Evolutionary conservation across 768 basidiomycete species (phyloP).

Genomic region (Pisolithus orientalis): DNA sequence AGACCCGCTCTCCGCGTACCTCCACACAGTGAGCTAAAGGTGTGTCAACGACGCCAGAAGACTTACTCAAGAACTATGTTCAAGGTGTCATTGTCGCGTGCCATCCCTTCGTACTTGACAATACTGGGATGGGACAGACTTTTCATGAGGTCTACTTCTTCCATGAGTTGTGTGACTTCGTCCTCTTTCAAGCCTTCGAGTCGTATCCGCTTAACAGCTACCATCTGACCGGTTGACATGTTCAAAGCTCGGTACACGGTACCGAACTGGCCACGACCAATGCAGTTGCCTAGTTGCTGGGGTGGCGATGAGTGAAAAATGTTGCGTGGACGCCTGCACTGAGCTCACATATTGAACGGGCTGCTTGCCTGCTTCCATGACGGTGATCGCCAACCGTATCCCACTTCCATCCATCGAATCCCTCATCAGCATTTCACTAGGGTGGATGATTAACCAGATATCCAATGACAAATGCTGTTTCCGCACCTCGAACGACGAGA

Average conservation of each 20-base stretch:
- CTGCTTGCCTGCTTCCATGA: constrained; percentile 76
- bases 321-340: background rate
- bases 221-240: constrained; percentile 90
- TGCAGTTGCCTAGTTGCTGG: constrained; percentile 96
- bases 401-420: constrained; percentile 61
- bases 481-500: constrained; percentile 60
- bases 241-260: constrained; percentile 94
- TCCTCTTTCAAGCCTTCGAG: constrained; percentile 87
- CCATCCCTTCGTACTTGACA: constrained; percentile 97
- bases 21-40: constrained; percentile 28
- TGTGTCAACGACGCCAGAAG: constrained; percentile 1
- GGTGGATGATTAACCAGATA: constrained; percentile 47
- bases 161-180: constrained; percentile 87
- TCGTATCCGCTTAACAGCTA: constrained; percentile 96
- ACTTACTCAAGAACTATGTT: constrained; percentile 93
- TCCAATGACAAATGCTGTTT: constrained; percentile 62
- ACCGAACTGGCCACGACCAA: constrained; percentile 95
- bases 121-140: constrained; percentile 90
- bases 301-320: constrained; percentile 8
- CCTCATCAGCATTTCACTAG: constrained; percentile 58
- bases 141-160: constrained; percentile 90
- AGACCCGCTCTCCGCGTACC: constrained; percentile 95
- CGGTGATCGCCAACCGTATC: constrained; percentile 62
- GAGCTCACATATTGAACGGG: constrained; percentile 75
- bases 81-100: constrained; percentile 78